phyloP scores from a whole-genome alignment of 2,329 filamentous ascomycete genomes.

The Nemania abortiva region DNA sequence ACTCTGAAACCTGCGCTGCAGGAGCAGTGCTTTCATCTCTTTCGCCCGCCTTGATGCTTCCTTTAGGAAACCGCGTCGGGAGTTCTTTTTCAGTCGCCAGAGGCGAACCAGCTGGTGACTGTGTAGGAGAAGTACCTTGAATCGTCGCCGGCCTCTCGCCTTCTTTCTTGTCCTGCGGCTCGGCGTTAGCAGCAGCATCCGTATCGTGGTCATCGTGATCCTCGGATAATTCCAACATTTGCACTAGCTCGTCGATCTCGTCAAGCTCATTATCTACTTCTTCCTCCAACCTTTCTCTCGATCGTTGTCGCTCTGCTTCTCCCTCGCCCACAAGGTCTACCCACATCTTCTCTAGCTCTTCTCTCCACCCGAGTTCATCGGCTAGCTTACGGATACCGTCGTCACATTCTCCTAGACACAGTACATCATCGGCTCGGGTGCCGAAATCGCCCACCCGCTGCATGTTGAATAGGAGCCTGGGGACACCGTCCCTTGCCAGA shows the following conservation, averaged over 20 bases:
- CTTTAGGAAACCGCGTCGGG: conserved; percentile 26
- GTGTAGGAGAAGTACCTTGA: conserved; percentile 25
- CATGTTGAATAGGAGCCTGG: conserved; percentile 88
- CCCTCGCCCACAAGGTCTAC: conserved; percentile 72
- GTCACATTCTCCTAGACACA: conserved; percentile 87
- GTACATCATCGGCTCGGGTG: conserved; percentile 82
- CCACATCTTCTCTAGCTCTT: conserved; percentile 86
- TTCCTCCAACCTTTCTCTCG: conserved; percentile 49
- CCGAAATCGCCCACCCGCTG: conserved; percentile 86
- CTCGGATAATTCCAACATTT: conserved; percentile 44
- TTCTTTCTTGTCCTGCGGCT: conserved; percentile 37
- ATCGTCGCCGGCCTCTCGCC: conserved; percentile 21
- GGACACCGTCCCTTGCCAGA: conserved; percentile 70
- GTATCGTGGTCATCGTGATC: conserved; percentile 34
- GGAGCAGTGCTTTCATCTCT: conserved; percentile 25
- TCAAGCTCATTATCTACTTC: conserved; percentile 52
- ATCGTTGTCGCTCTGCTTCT: conserved; percentile 64
- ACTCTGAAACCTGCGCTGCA: neutral
- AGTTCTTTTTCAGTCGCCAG: conserved; percentile 34
- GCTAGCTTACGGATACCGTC: conserved; percentile 82
- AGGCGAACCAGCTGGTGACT: conserved; percentile 27
- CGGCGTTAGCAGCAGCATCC: conserved; percentile 34
- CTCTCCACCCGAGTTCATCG: conserved; percentile 82
- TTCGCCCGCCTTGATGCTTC: conserved; percentile 29
- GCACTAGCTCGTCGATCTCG: conserved; percentile 53